Evolutionary conservation across 2,329 filamentous ascomycete species (phyloP).

Genomic region (Alternaria triticina): DNA sequence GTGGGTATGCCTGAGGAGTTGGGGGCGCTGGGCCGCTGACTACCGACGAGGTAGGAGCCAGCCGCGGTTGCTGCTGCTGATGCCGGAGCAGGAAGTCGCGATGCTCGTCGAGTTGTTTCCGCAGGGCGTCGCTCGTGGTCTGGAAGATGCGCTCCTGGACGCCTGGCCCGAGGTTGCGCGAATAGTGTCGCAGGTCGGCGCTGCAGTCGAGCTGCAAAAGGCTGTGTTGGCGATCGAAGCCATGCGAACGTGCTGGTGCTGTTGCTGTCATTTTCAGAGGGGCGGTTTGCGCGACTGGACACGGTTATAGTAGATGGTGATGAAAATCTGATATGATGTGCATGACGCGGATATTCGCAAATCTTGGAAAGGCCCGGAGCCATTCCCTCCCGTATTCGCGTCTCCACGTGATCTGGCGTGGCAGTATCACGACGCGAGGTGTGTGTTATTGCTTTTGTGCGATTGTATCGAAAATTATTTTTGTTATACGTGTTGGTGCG

Average conservation of each 20-base stretch:
- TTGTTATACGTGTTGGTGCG: background rate
- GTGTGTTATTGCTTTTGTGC: background rate
- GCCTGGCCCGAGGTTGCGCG: conserved; percentile 29
- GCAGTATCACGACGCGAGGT: background rate
- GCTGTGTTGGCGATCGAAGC: conserved; percentile 21
- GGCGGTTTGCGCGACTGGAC: background rate
- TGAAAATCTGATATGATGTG: conserved; percentile 4
- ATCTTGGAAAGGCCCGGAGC: background rate
- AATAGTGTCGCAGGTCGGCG: conserved; percentile 26
- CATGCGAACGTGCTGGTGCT: conserved; percentile 4
- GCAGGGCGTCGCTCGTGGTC: conserved; percentile 25
- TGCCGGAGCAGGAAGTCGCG: conserved; percentile 24
- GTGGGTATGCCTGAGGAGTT: background rate
- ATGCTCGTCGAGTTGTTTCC: conserved; percentile 27
- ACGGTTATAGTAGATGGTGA: conserved; percentile 2
- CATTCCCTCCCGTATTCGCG: conserved; percentile 7
- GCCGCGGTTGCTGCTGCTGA: conserved; percentile 15
- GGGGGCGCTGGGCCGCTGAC: conserved; percentile 5
- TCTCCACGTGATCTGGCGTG: conserved; percentile 11
- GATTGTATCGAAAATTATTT: background rate
- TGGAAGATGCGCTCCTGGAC: conserved; percentile 29
- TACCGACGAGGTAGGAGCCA: conserved; percentile 10
- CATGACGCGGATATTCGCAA: conserved; percentile 16
- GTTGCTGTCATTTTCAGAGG: conserved; percentile 11
- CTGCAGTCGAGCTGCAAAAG: conserved; percentile 31